These are phyloP conservation scores for Vitis rotundifolia DNA, from an alignment of 164 flowering plant species.

Conservation along the genomic window DNA sequence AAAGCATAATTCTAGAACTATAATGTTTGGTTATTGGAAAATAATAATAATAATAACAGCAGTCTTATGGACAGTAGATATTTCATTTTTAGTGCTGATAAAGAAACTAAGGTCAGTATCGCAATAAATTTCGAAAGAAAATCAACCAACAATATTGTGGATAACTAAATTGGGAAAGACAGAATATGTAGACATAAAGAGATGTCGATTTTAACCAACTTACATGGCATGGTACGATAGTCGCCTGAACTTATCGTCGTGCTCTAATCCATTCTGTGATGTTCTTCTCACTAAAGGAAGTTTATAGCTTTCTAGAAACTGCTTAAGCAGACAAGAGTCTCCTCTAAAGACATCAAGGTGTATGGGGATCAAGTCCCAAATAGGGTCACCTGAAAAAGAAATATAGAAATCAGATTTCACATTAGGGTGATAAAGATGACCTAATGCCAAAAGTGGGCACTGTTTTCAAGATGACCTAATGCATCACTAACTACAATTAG, in stretches of 20 bases:
- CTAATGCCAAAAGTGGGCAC: background rate
- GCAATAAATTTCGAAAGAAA: background rate
- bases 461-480: too few species aligned
- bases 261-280: constrained; percentile 19
- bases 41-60: too few species aligned
- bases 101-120: background rate
- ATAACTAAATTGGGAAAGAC: background rate
- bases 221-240: constrained; percentile 86
- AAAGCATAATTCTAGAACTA: background rate
- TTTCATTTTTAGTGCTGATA: background rate
- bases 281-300: constrained; percentile 54
- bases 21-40: background rate
- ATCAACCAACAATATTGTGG: background rate
- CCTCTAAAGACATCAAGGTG: constrained; percentile 87
- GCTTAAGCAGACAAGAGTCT: constrained; percentile 54
- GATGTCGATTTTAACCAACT: constrained; percentile 27
- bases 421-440: background rate
- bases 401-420: background rate
- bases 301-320: constrained; percentile 64
- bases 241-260: constrained; percentile 35
- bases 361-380: constrained; percentile 81
- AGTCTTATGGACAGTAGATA: background rate
- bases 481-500: too few species aligned
- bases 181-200: background rate
- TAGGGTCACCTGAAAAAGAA: constrained; percentile 73